Conservation (phyloP, 257 asterid genomes). For the Fraxinus americana region DNA sequence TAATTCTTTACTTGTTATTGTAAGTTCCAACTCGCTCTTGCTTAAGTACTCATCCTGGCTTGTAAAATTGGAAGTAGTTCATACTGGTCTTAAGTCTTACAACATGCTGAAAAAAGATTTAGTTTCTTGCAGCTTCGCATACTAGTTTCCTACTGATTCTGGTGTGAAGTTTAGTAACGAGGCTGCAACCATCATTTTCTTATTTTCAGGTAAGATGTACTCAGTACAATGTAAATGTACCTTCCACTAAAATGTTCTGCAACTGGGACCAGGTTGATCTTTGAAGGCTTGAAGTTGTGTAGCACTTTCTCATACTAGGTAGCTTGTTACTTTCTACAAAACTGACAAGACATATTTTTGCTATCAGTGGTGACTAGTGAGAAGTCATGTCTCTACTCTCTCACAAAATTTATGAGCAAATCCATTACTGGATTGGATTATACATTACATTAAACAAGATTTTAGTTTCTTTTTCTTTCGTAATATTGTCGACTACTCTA, state of each 20-base stretch:
- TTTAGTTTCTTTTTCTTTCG: background rate
- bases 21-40: background rate
- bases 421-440: background rate
- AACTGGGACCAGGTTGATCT: constrained; percentile 33
- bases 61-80: background rate
- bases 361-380: background rate
- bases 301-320: constrained; percentile 32
- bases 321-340: constrained; percentile 7
- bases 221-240: constrained; percentile 36
- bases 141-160: background rate
- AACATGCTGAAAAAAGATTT: background rate
- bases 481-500: background rate
- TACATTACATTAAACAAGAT: background rate
- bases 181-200: constrained; percentile 17
- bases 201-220: constrained; percentile 31
- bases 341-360: constrained; percentile 3
- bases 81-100: background rate
- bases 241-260: constrained; percentile 29
- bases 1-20: background rate
- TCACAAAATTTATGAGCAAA: background rate
- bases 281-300: constrained; percentile 27
- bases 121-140: background rate
- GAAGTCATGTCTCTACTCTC: background rate
- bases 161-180: constrained; percentile 11
- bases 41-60: background rate